Percentiles rank a stretch among this genome's conserved stretches.
Conservation (phyloP, 306 rosid species). For the Lathyrus aphaca region DNA sequence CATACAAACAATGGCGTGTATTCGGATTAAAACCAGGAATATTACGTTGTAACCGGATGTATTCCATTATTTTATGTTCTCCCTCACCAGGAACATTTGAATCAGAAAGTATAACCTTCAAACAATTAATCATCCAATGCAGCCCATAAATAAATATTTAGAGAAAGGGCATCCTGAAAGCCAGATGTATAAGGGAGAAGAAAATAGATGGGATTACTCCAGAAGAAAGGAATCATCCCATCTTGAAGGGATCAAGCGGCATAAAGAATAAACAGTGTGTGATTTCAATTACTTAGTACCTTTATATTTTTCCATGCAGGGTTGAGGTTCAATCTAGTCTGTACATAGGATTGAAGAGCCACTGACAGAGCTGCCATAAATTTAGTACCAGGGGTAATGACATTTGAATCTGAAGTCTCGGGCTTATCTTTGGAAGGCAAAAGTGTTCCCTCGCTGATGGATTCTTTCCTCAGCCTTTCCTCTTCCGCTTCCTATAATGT, state of each 20-base stretch:
- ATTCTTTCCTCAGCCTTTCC: slow-evolving; percentile 76
- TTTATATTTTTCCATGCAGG: slow-evolving; percentile 79
- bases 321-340: slow-evolving; percentile 74
- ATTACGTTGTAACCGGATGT: slow-evolving; percentile 77
- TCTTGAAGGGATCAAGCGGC: slow-evolving; percentile 50
- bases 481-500: too few relatives aligned
- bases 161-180: slow-evolving; percentile 62
- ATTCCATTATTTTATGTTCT: slow-evolving; percentile 90
- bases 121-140: slow-evolving; percentile 66
- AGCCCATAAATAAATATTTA: slow-evolving; percentile 59
- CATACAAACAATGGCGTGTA: slow-evolving; percentile 86
- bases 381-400: slow-evolving; percentile 93
- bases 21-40: slow-evolving; percentile 86
- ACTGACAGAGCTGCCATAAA: slow-evolving; percentile 86
- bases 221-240: slow-evolving; percentile 55
- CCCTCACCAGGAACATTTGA: slow-evolving; percentile 97
- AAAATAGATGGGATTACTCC: slow-evolving; percentile 49
- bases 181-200: slow-evolving; percentile 37
- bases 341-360: slow-evolving; percentile 96
- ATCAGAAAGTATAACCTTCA: slow-evolving; percentile 99
- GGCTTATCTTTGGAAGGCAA: slow-evolving; percentile 45
- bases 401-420: slow-evolving; percentile 87
- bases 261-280: slow-evolving; percentile 34
- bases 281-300: slow-evolving; percentile 48
- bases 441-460: too few relatives aligned